Base-by-base conservation (phyloP, 345 rosid genomes). In the Raphanus sativus region DNA sequence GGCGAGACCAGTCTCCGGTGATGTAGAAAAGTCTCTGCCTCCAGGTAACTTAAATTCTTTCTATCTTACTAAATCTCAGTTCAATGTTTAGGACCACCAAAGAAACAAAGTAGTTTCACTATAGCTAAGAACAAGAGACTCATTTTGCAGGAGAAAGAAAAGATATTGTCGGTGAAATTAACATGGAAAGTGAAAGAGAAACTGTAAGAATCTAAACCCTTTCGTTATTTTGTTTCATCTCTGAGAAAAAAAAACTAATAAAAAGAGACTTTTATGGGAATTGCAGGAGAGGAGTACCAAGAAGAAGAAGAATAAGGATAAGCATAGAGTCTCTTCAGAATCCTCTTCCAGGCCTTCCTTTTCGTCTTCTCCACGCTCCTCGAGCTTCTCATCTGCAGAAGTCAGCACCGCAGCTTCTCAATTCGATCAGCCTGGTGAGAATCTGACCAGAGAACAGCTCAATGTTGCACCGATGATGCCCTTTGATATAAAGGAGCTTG, bases 361-460 rank as follows among this genome's bases (percentile, higher is more conserved):
- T 75, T 87, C 97, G 4, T 86, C 96, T 62, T 88, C 99, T 59
- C 82, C 92, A 58, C 82, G 91, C 50, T 90, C 98, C 29, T 90
- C 96, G 0, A 89, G 87, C 81, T 82, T 89, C 65, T 87, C 93
- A 1, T 90, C 93, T 40, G 74, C 84, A 5, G 93, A 91, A 56
- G 84, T 83, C 73, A 85, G 79, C 32, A 78, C 77, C 64, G 85
- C 78, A 73, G 67, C 91, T 28, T 78, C 87, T 67, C 91, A 80
- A 74, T 73, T 70, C 13, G 90, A 89, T 67, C 77, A 79, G 65
- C 78, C 89, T 71, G 64, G 69, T 67, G 38, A 67, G 48, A 33
- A 45, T 55, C 82, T 85, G 59, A 76, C 25, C 81, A 80, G 85
- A 75, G 69, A 83, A 54, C 83, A 71, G 42, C 65, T 73, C 83